phyloP scores from a whole-genome alignment of 2,329 filamentous ascomycete genomes.

The Alternaria longipes region DNA sequence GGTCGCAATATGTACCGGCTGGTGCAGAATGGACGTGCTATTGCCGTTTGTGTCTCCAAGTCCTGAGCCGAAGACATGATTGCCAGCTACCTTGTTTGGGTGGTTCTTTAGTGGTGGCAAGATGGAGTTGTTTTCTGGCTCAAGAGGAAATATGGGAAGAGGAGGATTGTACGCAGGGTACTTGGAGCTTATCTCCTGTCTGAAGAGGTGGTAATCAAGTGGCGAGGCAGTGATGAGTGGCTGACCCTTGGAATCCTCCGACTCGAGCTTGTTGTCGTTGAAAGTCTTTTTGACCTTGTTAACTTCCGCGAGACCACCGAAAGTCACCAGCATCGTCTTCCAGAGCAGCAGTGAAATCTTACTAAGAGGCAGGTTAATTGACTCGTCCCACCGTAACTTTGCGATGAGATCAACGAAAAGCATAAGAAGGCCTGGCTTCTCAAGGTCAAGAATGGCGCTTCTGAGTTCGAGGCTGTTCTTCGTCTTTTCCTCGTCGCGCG shows the following conservation, averaged over 20 bases:
- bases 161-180: slow-evolving; percentile 97
- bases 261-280: slow-evolving; percentile 64
- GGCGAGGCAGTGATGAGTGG: slow-evolving; percentile 92
- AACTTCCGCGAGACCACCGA: slow-evolving; percentile 80
- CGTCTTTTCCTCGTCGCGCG: slow-evolving; percentile 47
- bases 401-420: slow-evolving; percentile 72
- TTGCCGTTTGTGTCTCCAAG: slow-evolving; percentile 58
- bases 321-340: slow-evolving; percentile 88
- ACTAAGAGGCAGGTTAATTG: slow-evolving; percentile 66
- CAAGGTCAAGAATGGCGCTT: slow-evolving; percentile 40
- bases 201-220: slow-evolving; percentile 93
- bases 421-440: slow-evolving; percentile 71
- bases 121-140: slow-evolving; percentile 89
- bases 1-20: slow-evolving; percentile 98
- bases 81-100: slow-evolving; percentile 62
- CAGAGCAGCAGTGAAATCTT: slow-evolving; percentile 81
- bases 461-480: slow-evolving; percentile 63
- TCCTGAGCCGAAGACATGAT: slow-evolving; percentile 61
- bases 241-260: slow-evolving; percentile 68
- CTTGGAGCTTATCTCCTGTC: slow-evolving; percentile 96
- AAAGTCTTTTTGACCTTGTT: slow-evolving; percentile 77
- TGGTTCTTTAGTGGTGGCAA: slow-evolving; percentile 85
- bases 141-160: slow-evolving; percentile 80
- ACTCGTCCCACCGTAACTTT: slow-evolving; percentile 64
- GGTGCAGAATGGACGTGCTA: slow-evolving; percentile 81